phyloP scores from a whole-genome alignment of 306 rosid genomes.

The Begonia peltatifolia region DNA sequence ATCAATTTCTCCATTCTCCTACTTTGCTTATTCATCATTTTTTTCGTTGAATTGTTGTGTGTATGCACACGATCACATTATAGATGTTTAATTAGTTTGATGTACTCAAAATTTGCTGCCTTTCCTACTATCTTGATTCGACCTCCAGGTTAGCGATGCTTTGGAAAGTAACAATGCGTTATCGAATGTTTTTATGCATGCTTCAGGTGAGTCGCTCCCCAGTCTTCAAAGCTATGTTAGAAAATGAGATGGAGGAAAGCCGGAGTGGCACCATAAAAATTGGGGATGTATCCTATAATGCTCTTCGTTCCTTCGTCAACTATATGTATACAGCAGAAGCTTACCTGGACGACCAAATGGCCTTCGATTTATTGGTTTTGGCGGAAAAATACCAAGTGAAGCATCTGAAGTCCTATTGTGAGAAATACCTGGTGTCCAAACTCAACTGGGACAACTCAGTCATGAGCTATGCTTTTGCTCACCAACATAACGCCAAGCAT shows the following conservation, averaged over 20 bases:
- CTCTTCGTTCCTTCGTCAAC: conserved; percentile 58
- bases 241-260: conserved; percentile 76
- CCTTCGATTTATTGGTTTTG: conserved; percentile 43
- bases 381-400: conserved; percentile 71
- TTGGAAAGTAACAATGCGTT: not conserved
- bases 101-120: too few species aligned
- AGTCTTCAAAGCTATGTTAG: conserved; percentile 78
- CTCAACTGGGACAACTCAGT: conserved; percentile 62
- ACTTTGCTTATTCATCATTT: not conserved
- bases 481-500: conserved; percentile 53
- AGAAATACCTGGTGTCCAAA: conserved; percentile 44
- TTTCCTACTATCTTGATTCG: too few species aligned
- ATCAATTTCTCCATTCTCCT: not conserved
- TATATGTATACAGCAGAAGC: conserved; percentile 73
- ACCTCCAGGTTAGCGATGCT: too few species aligned
- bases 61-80: too few species aligned
- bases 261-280: conserved; percentile 71
- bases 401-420: conserved; percentile 64
- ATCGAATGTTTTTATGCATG: not conserved
- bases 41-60: not conserved
- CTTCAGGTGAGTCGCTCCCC: conserved; percentile 65
- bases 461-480: conserved; percentile 42
- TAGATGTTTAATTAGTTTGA: too few species aligned
- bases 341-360: conserved; percentile 58
- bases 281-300: conserved; percentile 50